Evolutionary conservation across 805 yeast species (phyloP), one percentile per base, ranked within the genome.

Genomic region (Groenewaldozyma salmanticensis): DNA sequence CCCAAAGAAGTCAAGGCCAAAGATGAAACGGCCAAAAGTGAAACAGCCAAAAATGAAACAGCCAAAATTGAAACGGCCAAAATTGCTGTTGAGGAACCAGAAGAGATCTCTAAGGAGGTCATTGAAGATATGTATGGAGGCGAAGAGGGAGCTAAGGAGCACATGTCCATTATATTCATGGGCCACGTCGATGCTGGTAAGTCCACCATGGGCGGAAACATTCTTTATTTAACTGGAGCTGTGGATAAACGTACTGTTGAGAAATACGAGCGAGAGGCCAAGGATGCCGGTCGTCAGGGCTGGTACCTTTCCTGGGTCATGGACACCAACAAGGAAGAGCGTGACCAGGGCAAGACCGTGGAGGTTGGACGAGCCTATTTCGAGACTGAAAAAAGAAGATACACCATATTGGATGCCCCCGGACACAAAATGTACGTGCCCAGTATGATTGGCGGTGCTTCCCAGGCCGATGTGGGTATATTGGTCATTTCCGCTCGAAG

Each of bases 161-260:
- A 92, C 67, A 75, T 92, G 61, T 88, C 96, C 16, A 81, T 92
- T 53, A 86, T 92, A 53, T 92, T 92, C 67, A 92, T 92, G 97
- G 99, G 99, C 54, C 99, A 92, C 61, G 99, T 92, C 52, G 98
- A 92, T 73, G 98, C 98, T 27, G 98, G 99, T 62, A 92, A 92
- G 66, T 86, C 96, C 39, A 92, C 99, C 46, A 90, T 92, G 95
- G 98, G 98, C 62, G 99, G 99, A 68, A 92, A 92, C 66, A 70
- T 92, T 53, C 74, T 92, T 50, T 90, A 72, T 60, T 70, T 92
- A 58, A 90, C 97, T 18, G 97, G 97, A 47, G 85, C 96, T 37
- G 98, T 92, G 46, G 98, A 92, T 66, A 92, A 92, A 73, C 84
- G 99, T 70, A 90, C 96, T 17, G 92, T 92, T 51, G 99, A 92